phyloP scores from a whole-genome alignment of 2,329 filamentous ascomycete genomes.

The Scedosporium boydii region DNA sequence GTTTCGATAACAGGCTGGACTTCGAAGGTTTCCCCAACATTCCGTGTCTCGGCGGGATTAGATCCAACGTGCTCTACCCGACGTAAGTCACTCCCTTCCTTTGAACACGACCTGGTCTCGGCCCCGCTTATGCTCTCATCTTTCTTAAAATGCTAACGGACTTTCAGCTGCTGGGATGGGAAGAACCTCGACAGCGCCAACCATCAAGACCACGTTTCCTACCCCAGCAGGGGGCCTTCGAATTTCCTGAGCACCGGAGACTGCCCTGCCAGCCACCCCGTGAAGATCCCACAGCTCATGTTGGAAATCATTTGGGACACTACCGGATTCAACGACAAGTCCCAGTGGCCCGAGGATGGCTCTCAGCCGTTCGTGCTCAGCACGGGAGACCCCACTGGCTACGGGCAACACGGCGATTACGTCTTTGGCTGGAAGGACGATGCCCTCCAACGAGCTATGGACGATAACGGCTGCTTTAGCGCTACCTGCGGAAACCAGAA shows the following conservation, averaged over 20 bases:
- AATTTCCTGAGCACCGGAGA: conserved; percentile 3
- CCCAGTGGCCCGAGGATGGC: conserved; percentile 6
- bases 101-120: not conserved
- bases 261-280: conserved; percentile 8
- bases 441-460: conserved; percentile 19
- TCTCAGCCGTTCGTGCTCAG: conserved; percentile 7
- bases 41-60: conserved; percentile 40
- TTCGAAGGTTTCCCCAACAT: conserved; percentile 37
- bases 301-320: conserved; percentile 9
- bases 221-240: conserved; percentile 3
- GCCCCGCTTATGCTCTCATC: not conserved
- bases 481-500: conserved; percentile 18
- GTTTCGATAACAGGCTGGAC: conserved; percentile 30
- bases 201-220: conserved; percentile 6
- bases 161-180: conserved; percentile 43
- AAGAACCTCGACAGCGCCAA: conserved; percentile 29
- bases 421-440: conserved; percentile 28
- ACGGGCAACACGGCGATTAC: conserved; percentile 28
- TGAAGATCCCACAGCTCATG: conserved; percentile 9
- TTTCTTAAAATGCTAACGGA: conserved; percentile 17
- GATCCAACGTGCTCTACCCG: conserved; percentile 41
- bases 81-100: conserved; percentile 18
- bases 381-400: conserved; percentile 16
- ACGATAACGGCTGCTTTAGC: conserved; percentile 29
- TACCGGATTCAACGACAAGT: conserved; percentile 4